A percentile compares a stretch with the other conserved stretches of the same genome.
phyloP scores from a whole-genome alignment of 1,284 basidiomycete genomes.

The Trametes hirsuta region DNA sequence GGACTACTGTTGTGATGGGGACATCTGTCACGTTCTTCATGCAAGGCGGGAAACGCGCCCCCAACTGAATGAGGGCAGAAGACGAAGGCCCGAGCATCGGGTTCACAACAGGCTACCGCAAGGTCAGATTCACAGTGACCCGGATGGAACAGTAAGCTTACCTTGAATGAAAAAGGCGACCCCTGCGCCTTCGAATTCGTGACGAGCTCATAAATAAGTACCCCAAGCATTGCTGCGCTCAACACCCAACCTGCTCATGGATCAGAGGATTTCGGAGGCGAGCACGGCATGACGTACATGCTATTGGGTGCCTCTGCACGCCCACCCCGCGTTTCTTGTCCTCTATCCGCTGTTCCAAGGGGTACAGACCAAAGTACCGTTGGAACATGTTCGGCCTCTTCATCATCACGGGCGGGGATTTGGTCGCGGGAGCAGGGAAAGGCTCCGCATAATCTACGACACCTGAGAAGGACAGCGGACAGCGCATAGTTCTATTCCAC shows the following conservation, averaged over 20 bases:
- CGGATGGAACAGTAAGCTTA: slow-evolving; percentile 32
- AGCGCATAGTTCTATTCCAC: background rate
- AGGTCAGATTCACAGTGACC: background rate
- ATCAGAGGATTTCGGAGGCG: background rate
- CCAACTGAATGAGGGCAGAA: slow-evolving; percentile 84
- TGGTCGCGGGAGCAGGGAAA: slow-evolving; percentile 11
- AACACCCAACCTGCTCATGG: slow-evolving; percentile 58
- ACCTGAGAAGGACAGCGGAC: background rate
- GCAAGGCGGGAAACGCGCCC: slow-evolving; percentile 90
- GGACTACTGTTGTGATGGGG: slow-evolving; percentile 60
- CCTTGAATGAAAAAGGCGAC: slow-evolving; percentile 81
- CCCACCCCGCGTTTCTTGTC: slow-evolving; percentile 84
- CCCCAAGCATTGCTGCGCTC: slow-evolving; percentile 67
- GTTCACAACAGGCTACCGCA: slow-evolving; percentile 60
- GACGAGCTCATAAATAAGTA: slow-evolving; percentile 82
- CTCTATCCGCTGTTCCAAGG: slow-evolving; percentile 83
- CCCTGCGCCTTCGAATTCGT: slow-evolving; percentile 76
- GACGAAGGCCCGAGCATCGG: slow-evolving; percentile 92
- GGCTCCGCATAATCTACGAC: slow-evolving; percentile 27
- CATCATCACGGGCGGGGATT: slow-evolving; percentile 8
- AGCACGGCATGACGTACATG: slow-evolving; percentile 40
- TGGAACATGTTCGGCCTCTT: slow-evolving; percentile 28
- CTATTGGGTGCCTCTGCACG: slow-evolving; percentile 80
- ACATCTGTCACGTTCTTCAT: slow-evolving; percentile 78
- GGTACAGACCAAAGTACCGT: slow-evolving; percentile 45